Conservation (phyloP, 352 stramenopile species). For the Globisporangium parvum region DNA sequence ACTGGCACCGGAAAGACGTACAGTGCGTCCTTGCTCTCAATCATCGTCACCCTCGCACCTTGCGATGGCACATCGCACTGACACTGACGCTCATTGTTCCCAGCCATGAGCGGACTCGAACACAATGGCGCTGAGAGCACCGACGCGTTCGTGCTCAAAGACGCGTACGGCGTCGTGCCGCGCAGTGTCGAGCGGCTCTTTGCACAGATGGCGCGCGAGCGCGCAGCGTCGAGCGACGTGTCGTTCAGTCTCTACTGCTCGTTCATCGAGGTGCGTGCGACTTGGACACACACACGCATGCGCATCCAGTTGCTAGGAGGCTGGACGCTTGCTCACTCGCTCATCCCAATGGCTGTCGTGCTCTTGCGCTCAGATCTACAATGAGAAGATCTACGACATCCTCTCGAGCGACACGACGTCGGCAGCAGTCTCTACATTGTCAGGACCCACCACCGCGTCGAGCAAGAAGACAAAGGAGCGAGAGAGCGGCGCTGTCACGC, state of each 20-base stretch:
- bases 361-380: constrained; percentile 47
- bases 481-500: constrained; percentile 12
- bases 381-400: constrained; percentile 77
- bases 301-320: no score
- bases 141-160: constrained; percentile 15
- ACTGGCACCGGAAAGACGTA: constrained; percentile 66
- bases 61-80: not conserved
- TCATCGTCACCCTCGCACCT: not conserved
- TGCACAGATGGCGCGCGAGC: constrained; percentile 25
- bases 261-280: constrained; percentile 44
- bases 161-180: constrained; percentile 45
- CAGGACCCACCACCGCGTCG: constrained; percentile 4
- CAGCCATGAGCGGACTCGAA: constrained; percentile 63
- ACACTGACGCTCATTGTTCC: not conserved
- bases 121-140: constrained; percentile 8
- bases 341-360: not conserved
- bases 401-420: constrained; percentile 22
- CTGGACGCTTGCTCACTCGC: not conserved
- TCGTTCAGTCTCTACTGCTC: constrained; percentile 57
- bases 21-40: constrained; percentile 23
- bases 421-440: not conserved
- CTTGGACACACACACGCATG: no score
- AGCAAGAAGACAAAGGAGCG: constrained; percentile 5
- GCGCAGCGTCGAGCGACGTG: constrained; percentile 10
- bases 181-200: constrained; percentile 55